Conservation (phyloP, 2,329 filamentous ascomycete species). For the Calonectria leucothoes region DNA sequence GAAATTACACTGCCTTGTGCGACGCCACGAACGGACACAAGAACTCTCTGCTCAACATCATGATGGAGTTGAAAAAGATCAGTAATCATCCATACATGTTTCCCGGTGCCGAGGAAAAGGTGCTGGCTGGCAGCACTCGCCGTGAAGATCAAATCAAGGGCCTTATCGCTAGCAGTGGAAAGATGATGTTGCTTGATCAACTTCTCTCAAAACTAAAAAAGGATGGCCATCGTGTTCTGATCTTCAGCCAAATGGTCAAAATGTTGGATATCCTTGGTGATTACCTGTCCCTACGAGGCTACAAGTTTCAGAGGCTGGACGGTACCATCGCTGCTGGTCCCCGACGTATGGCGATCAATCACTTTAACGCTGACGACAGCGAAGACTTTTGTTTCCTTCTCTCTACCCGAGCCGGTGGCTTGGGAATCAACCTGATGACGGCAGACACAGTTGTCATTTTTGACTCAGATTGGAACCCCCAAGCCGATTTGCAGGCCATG, state of each 20-base stretch:
- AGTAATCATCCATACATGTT: slow-evolving; percentile 99
- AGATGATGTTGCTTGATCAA: slow-evolving; percentile 99
- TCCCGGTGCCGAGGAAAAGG: slow-evolving; percentile 89
- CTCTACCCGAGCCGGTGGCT: slow-evolving; percentile 92
- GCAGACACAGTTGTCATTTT: slow-evolving; percentile 98
- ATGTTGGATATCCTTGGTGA: slow-evolving; percentile 97
- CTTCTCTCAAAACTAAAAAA: slow-evolving; percentile 93
- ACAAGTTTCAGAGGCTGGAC: slow-evolving; percentile 94
- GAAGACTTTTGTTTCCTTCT: slow-evolving; percentile 96
- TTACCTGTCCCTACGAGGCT: slow-evolving; percentile 92
- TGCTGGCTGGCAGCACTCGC: slow-evolving; percentile 81
- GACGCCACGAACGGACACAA: slow-evolving; percentile 92
- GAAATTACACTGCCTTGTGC: slow-evolving; percentile 94
- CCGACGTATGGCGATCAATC: slow-evolving; percentile 93
- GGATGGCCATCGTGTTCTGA: slow-evolving; percentile 94
- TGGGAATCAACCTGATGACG: slow-evolving; percentile 99
- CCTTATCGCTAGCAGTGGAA: slow-evolving; percentile 95
- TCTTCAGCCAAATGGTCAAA: slow-evolving; percentile 99
- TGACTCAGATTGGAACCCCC: slow-evolving; percentile 99
- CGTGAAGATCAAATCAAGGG: slow-evolving; percentile 93
- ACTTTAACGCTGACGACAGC: slow-evolving; percentile 97
- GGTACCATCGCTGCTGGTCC: slow-evolving; percentile 92
- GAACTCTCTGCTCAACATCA: slow-evolving; percentile 95
- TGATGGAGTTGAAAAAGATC: slow-evolving; percentile 99
- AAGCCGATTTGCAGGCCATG: slow-evolving; percentile 98